Percentiles rank a stretch among this genome's conserved stretches.
Evolutionary conservation across 1,139 yeast species (phyloP).

Genomic region (Candida sp.): DNA sequence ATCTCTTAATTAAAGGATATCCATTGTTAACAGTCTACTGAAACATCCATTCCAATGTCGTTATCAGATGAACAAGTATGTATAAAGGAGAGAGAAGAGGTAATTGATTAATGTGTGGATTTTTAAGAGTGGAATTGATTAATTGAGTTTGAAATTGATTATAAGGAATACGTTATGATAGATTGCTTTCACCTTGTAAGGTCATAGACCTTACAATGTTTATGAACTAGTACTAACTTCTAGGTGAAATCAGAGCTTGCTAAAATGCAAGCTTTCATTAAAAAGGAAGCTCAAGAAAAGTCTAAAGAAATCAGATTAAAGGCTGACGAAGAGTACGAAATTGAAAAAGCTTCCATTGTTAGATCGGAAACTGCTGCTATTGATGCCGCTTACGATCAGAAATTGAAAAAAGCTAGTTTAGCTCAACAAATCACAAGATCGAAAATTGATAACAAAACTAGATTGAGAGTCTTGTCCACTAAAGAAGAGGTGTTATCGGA

Average conservation of each 20-base stretch:
- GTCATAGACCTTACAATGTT: no score
- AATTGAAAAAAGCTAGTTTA: conserved; percentile 86
- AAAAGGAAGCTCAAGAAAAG: conserved; percentile 98
- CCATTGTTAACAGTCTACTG: no score
- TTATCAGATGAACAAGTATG: conserved; percentile 49
- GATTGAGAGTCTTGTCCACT: conserved; percentile 84
- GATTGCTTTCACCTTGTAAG: no score
- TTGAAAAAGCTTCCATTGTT: conserved; percentile 93
- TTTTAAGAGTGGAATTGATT: not conserved
- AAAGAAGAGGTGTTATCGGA: conserved; percentile 79
- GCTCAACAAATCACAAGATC: conserved; percentile 96
- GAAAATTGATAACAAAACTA: conserved; percentile 90
- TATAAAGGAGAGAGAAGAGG: conserved; percentile 7
- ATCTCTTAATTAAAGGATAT: not conserved
- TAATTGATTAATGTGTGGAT: not conserved
- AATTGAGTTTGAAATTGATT: not conserved
- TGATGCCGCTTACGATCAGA: conserved; percentile 76
- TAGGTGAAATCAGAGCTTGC: conserved; percentile 93
- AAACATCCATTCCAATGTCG: conserved; percentile 22
- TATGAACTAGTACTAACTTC: conserved; percentile 7
- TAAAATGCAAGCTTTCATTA: conserved; percentile 98
- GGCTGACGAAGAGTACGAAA: conserved; percentile 98
- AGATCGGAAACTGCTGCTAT: conserved; percentile 89
- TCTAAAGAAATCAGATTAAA: conserved; percentile 94
- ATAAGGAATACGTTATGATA: no score